These are phyloP conservation scores for Fusarium nygamai DNA, from an alignment of 2,329 filamentous ascomycete species.

Conservation along the genomic window DNA sequence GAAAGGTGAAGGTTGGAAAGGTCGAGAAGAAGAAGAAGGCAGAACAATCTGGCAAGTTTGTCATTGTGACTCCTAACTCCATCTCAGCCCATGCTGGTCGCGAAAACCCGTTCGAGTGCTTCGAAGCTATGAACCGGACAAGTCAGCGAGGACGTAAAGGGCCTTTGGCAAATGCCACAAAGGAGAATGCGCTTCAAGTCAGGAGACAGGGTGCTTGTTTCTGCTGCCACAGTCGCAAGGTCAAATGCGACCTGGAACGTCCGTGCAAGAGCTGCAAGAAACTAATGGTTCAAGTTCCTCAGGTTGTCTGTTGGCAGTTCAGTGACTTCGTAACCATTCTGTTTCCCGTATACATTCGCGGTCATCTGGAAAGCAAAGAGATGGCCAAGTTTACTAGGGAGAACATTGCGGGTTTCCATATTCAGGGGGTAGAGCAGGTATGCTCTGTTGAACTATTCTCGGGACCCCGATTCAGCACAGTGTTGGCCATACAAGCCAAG, in stretches of 20 bases:
- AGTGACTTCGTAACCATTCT: slow-evolving; percentile 62
- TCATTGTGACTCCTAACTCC: slow-evolving; percentile 64
- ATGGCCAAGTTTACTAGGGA: slow-evolving; percentile 59
- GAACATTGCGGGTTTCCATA: slow-evolving; percentile 58
- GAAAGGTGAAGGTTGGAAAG: slow-evolving; percentile 56
- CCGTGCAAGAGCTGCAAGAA: slow-evolving; percentile 67
- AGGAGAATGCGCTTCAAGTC: slow-evolving; percentile 64
- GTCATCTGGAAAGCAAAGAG: slow-evolving; percentile 61
- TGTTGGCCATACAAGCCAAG: slow-evolving; percentile 59
- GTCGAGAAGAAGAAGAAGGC: slow-evolving; percentile 57
- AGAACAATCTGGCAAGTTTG: slow-evolving; percentile 58
- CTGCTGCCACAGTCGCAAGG: slow-evolving; percentile 68
- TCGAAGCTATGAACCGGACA: slow-evolving; percentile 60
- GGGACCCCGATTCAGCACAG: slow-evolving; percentile 55
- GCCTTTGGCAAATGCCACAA: slow-evolving; percentile 63
- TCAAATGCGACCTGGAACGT: slow-evolving; percentile 65
- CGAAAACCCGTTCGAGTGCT: slow-evolving; percentile 64
- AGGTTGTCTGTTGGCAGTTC: slow-evolving; percentile 69
- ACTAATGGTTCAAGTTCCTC: slow-evolving; percentile 59
- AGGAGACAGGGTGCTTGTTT: slow-evolving; percentile 66
- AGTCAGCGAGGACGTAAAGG: slow-evolving; percentile 67
- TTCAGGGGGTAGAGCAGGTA: slow-evolving; percentile 53
- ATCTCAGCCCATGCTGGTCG: slow-evolving; percentile 62
- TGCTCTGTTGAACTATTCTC: slow-evolving; percentile 61
- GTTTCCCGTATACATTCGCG: slow-evolving; percentile 63